A percentile compares a stretch with the other conserved stretches of the same genome.
Conservation (phyloP, 176 grass and related monocot genomes). For the Cymbopogon citratus region DNA sequence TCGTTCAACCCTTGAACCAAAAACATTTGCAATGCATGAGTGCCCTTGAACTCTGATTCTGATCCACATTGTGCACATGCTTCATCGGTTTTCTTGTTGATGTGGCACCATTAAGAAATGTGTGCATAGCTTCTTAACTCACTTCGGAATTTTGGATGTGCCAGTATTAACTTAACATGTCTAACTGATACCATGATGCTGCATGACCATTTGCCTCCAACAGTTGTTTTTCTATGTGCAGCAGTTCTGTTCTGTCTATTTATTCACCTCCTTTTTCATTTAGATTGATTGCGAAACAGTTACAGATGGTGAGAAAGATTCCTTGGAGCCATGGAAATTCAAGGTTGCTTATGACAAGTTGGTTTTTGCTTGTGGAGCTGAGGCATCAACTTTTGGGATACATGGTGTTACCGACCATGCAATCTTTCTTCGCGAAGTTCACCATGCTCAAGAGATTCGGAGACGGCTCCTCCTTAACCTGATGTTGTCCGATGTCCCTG, state of each 20-base stretch:
- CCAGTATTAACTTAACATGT: not conserved
- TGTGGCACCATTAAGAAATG: not conserved
- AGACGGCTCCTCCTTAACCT: slow-evolving; percentile 92
- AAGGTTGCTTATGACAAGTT: slow-evolving; percentile 94
- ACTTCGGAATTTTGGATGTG: not conserved
- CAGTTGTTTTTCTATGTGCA: not conserved
- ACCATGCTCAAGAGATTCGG: slow-evolving; percentile 92
- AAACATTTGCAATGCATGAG: not conserved
- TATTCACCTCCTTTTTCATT: slow-evolving; percentile 2
- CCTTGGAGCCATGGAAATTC: slow-evolving; percentile 79
- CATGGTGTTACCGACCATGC: slow-evolving; percentile 78
- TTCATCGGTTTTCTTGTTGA: not conserved
- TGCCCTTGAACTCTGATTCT: no score
- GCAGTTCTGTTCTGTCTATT: slow-evolving; percentile 2
- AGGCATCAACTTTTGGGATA: slow-evolving; percentile 90
- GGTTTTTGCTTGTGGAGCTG: slow-evolving; percentile 82
- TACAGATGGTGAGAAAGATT: slow-evolving; percentile 47
- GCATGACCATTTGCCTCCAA: not conserved
- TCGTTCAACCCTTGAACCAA: not conserved
- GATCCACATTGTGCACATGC: not conserved
- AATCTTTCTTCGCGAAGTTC: slow-evolving; percentile 88
- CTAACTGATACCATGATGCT: not conserved
- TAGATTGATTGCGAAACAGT: slow-evolving; percentile 94
- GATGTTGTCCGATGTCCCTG: slow-evolving; percentile 87
- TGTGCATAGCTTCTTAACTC: not conserved